Base-by-base conservation (phyloP, 2,329 filamentous ascomycete genomes). In the Fusarium virguliforme region DNA sequence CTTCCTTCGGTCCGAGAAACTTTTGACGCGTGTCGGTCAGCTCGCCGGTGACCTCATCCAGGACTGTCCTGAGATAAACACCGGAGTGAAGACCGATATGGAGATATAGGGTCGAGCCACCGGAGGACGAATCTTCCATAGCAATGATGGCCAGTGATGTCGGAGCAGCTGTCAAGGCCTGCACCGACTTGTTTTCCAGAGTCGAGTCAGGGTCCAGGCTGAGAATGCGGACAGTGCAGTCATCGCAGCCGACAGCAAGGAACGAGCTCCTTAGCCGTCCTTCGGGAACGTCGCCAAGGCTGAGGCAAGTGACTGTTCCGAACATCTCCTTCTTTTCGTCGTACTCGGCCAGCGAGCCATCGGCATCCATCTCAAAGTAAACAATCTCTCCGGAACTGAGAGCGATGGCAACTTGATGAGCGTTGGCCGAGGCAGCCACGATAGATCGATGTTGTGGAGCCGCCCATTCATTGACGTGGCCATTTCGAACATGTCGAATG, bases 81-180 rank as follows among this genome's bases (percentile, higher is more conserved):
- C 97, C 96, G 32, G 95, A 98, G 78, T 96, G 92, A 2, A 99
- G 88, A 61, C 96, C 97, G 67, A 99, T 98, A 76, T 99, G 96
- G 6, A 99, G 88, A 78, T 97, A 98, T 5, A 97, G 87, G 0
- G 95, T 97, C 10, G 91, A 93, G 18, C 94, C 94, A 26, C 94
- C 94, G 2, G 93, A 94, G 3, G 93, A 94, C 1, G 95, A 97
- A 80, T 99, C 96, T 13, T 94, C 89, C 95, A 99, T 99, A 8
- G 94, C 88, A 86, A 98, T 97, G 74, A 99, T 97, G 38, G 92
- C 92, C 46, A 99, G 84, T 1, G 94, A 91, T 12, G 94, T 97
- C 8, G 96, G 96, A 0, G 94, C 92, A 3, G 95, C 95, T 4
- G 95, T 97, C 70, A 98, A 83, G 15, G 95, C 95, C 81, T 98